phyloP scores from a whole-genome alignment of 176 grass and related monocot species.

The Triticum urartu region DNA sequence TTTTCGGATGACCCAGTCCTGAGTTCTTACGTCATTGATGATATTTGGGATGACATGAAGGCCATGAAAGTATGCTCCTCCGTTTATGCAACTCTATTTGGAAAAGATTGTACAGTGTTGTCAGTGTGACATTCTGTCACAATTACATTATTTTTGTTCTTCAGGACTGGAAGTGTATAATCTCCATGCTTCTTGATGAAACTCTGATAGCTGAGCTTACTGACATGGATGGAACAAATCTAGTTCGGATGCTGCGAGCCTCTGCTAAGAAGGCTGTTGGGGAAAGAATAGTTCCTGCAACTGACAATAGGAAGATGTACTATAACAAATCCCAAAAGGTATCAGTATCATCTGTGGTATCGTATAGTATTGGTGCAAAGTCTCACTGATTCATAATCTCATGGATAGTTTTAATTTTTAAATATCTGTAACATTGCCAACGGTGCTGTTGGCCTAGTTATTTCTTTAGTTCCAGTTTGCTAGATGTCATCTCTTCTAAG shows the following conservation, averaged over 20 bases:
- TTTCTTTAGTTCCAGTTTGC: neutral
- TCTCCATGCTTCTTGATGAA: conserved; percentile 93
- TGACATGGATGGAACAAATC: conserved; percentile 88
- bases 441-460: neutral
- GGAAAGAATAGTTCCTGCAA: conserved; percentile 86
- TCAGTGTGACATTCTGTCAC: neutral
- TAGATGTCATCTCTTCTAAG: neutral
- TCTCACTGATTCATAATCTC: neutral
- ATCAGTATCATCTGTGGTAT: neutral
- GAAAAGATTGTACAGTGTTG: conserved; percentile 15
- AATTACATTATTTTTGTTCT: conserved; percentile 26
- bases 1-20: conserved; percentile 93
- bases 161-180: conserved; percentile 93
- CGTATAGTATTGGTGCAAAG: conserved; percentile 12
- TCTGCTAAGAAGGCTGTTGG: conserved; percentile 96
- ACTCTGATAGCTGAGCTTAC: conserved; percentile 69
- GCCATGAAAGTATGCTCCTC: conserved; percentile 74
- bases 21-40: conserved; percentile 97
- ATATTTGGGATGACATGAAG: conserved; percentile 99
- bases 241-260: conserved; percentile 82
- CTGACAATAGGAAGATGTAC: conserved; percentile 83
- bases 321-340: conserved; percentile 87
- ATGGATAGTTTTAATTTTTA: conserved; percentile 20
- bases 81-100: conserved; percentile 5
- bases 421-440: neutral